phyloP scores from a whole-genome alignment of 441 rosid species.

The Aquilaria agallochum region DNA sequence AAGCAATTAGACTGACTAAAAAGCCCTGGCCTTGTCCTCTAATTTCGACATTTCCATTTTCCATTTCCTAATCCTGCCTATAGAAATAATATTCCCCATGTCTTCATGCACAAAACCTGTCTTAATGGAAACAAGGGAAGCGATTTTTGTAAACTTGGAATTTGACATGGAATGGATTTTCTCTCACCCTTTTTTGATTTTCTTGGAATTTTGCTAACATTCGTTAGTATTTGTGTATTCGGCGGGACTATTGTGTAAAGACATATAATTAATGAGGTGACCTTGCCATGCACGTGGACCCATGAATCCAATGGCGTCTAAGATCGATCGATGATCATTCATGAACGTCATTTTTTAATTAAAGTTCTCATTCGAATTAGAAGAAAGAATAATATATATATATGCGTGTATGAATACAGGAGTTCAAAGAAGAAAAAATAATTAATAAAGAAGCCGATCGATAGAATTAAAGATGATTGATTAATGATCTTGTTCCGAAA shows the following conservation, averaged over 20 bases:
- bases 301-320: slow-evolving; percentile 13
- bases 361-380: neutral
- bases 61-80: slow-evolving; percentile 5
- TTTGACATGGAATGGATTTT: slow-evolving; percentile 3
- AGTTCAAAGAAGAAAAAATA: too few species aligned
- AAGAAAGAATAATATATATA: neutral
- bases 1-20: slow-evolving; percentile 9
- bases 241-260: neutral
- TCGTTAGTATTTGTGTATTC: neutral
- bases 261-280: slow-evolving; percentile 9
- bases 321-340: slow-evolving; percentile 8
- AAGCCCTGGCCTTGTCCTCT: slow-evolving; percentile 1
- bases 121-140: slow-evolving; percentile 1
- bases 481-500: neutral
- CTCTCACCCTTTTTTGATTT: neutral
- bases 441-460: too few species aligned
- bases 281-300: slow-evolving; percentile 29
- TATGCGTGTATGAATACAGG: too few species aligned
- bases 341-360: neutral
- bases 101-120: slow-evolving; percentile 13
- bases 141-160: neutral
- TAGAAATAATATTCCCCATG: slow-evolving; percentile 7
- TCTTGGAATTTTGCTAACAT: neutral
- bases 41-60: neutral
- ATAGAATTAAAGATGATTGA: slow-evolving; percentile 9